phyloP scores from a whole-genome alignment of 2,329 filamentous ascomycete species.

The Aspergillus sp. region DNA sequence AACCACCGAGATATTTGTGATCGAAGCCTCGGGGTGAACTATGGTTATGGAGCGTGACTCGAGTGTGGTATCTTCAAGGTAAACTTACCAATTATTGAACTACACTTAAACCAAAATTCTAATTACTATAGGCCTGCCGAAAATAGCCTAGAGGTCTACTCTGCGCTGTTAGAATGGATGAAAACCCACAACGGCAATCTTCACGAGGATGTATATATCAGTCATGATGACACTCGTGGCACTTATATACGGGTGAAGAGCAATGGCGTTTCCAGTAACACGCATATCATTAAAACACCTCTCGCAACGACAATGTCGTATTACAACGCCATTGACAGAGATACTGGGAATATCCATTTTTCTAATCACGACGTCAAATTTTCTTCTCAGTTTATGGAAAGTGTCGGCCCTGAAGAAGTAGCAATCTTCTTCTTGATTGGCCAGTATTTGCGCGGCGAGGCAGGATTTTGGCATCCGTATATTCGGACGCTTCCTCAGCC shows the following conservation, averaged over 20 bases:
- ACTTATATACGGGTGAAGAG: constrained; percentile 37
- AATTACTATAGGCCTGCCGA: not conserved
- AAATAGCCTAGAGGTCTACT: constrained; percentile 25
- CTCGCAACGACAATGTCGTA: constrained; percentile 38
- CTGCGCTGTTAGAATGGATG: constrained; percentile 34
- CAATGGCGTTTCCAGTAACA: constrained; percentile 28
- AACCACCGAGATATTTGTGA: not conserved
- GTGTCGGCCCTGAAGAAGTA: constrained; percentile 58
- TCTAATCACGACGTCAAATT: constrained; percentile 43
- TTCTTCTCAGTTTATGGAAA: constrained; percentile 51
- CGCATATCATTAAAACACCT: constrained; percentile 37
- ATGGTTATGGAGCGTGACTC: not conserved
- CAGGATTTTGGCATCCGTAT: constrained; percentile 69
- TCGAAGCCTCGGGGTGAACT: not conserved
- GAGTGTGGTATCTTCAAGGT: not conserved
- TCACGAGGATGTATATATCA: constrained; percentile 33
- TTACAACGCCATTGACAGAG: constrained; percentile 34
- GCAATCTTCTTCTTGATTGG: constrained; percentile 69
- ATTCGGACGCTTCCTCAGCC: constrained; percentile 65
- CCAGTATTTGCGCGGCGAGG: constrained; percentile 59
- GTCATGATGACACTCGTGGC: constrained; percentile 33
- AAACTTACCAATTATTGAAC: not conserved
- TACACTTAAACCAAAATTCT: not conserved
- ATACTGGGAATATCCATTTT: constrained; percentile 20
- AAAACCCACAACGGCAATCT: constrained; percentile 31